Evolutionary conservation across 2,329 filamentous ascomycete genomes (phyloP), one percentile per base, ranked within the genome.

Genomic region (Penicillium digitatum): DNA sequence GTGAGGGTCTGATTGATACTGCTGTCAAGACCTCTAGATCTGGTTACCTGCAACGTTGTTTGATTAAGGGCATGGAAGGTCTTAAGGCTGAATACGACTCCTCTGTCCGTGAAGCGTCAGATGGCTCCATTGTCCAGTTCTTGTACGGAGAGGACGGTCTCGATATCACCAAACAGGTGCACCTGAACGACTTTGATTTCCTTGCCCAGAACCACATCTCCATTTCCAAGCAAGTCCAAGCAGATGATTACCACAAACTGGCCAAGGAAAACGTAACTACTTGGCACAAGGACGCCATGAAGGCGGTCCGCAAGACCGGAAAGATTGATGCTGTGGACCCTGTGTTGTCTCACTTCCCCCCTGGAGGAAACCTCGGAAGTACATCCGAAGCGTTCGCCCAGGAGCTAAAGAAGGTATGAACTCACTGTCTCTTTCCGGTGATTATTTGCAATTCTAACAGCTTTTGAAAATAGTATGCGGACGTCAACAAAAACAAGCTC

Each of bases 11-110:
- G 62, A 99, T 99, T 70, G 94, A 99, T 82, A 99, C 94, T 20
- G 94, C 94, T 61, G 94, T 99, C 73, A 99, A 99, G 78, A 99
- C 94, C 1, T 95, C 93, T 10, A 87, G 94, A 69, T 97, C 94
- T 27, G 95, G 94, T 57, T 99, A 99, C 70, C 80, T 99, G 48
- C 94, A 99, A 72, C 83, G 95, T 70, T 99, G 94, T 81, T 82
- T 99, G 59, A 95, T 99, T 78, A 99, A 99, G 78, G 94, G 94
- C 58, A 95, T 99, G 88, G 94, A 99, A 74, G 94, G 94, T 4
- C 80, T 97, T 40, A 88, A 86, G 66, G 91, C 95, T 2, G 86
- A 92, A 58, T 97, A 99, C 71, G 94, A 99, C 68, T 92, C 87
- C 9, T 95, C 92, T 1, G 94, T 99, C 16, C 86, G 94, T 60